phyloP scores from a whole-genome alignment of 768 basidiomycete genomes.

The Leccinum variicolor region DNA sequence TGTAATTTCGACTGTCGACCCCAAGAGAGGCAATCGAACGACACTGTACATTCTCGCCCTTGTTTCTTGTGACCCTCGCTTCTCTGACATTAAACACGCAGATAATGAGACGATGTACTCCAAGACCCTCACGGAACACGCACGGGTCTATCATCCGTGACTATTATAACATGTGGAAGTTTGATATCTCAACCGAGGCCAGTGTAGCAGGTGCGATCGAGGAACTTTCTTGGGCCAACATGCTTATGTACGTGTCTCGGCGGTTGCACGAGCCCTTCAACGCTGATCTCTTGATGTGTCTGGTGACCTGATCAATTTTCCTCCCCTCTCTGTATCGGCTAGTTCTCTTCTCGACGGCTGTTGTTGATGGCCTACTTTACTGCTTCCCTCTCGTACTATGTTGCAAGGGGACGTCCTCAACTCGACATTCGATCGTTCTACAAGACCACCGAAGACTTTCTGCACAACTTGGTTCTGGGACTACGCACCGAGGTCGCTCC shows the following conservation, averaged over 20 bases:
- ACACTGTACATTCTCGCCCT: conserved; percentile 52
- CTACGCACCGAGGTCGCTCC: conserved; percentile 19
- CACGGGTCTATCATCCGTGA: conserved; percentile 37
- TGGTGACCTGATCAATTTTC: conserved; percentile 66
- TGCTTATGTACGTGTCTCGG: conserved; percentile 53
- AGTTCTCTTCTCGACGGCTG: conserved; percentile 21
- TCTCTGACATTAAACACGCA: conserved; percentile 20
- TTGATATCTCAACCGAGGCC: conserved; percentile 34
- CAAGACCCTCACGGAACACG: conserved; percentile 19
- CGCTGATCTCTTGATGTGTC: conserved; percentile 70
- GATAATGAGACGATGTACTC: conserved; percentile 32
- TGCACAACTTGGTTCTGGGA: conserved; percentile 34
- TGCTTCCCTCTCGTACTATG: conserved; percentile 26
- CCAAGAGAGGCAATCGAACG: conserved; percentile 15
- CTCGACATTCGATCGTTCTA: conserved; percentile 33
- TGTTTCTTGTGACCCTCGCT: conserved; percentile 47
- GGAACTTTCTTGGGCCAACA: conserved; percentile 57
- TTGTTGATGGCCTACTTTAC: conserved; percentile 31
- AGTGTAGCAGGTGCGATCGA: conserved; percentile 52
- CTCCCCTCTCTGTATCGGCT: conserved; percentile 45
- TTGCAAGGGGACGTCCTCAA: conserved; percentile 32
- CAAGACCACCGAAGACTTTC: conserved; percentile 18
- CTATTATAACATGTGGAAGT: conserved; percentile 45
- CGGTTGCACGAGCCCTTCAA: conserved; percentile 52
- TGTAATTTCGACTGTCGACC: conserved; percentile 10